Evolutionary conservation across 345 rosid species (phyloP), one percentile per base, ranked within the genome.

Genomic region (Isatis tinctoria): DNA sequence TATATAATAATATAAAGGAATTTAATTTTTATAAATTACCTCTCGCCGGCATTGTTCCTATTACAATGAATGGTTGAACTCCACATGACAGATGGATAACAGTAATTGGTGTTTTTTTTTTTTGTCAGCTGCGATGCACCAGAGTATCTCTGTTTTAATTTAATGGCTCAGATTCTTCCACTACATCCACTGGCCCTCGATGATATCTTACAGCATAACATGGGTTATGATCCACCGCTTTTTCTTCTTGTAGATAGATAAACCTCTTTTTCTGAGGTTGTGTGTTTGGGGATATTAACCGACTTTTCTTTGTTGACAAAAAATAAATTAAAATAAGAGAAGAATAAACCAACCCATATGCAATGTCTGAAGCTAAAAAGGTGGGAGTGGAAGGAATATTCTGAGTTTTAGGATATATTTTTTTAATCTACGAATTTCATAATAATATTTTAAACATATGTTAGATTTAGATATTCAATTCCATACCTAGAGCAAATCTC

Each of bases 51-150:
- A 58, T 33, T 33, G 27, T 33, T 35, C 62, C 24, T 17, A 58
- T n/a, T 32, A 32, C 40, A 8, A 3, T 60, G 30, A 11, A 52
- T 67, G 12, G 59, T 41, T 67, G 27, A 52, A 60, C 60, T 70
- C 67, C 39, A 70, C 24, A 60, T 35, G 69, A 72, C 60, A 62
- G 75, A 61, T 37, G 33, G 49, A 72, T 49, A 28, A 17, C 11
- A 39, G 44, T 72, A 72, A 51, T 72, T 63, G 36, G 43, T 52
- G 41, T 4, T 71, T 41, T 72, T 72, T 52, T 30, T 4, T 71
- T 41, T 72, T 72, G 76, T 53, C 70, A 51, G 54, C 36, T 72
- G 63, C 63, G 62, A 72, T 44, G 52, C 7, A 53, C 37, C 58
- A 41, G 47, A 73, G 47, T 22, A 53, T 57, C 56, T 64, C n/a